Evolutionary conservation across 352 stramenopile species (phyloP), one percentile per base, ranked within the genome.

Genomic region (Phytophthora sp.): DNA sequence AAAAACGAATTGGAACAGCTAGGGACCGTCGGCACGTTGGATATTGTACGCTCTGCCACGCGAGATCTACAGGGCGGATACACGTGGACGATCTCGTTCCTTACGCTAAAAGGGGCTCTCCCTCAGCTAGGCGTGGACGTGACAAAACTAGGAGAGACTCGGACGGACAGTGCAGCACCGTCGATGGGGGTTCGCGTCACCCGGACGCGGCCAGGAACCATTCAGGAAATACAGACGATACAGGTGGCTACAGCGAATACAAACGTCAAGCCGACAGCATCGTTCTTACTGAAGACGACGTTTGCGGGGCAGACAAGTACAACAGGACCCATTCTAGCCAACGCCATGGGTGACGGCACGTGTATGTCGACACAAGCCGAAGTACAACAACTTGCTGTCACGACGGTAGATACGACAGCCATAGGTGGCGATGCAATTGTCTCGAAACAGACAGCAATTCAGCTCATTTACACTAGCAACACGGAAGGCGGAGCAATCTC

Each of bases 31-130:
- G 85, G 85, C 0, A 78, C 70, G 1, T 27, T 97, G 4, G 81
- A 91, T 31, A 77, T 97, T 15, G 54, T 73, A 18, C 80, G 93
- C 13, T 79, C 82, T 3, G 52, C 35, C 2, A 76, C 72, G 3
- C 71, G 91, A 4, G 89, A 98, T 66, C 69, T 81, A 5, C 86
- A 97, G 60, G 86, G 85, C 5, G 93, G 94, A 0, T 98, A 94
- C 73, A 98, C 86, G 49, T 99, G 95, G 95, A 96, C 87, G n/a
- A 80, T 99, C 13, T 97, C 89, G 23, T 98, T 98, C 58, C 68
- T 96, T 38, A 94, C 84, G 13, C 45, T 76, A n/a, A 80, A 83
- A 57, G 89, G 88, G 2, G 57, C 69, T 1, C 29, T 93, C 2
- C 7, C 26, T 2, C 42, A 76, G 7, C 64, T 97, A 16, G 63